Base-by-base conservation (phyloP, 805 yeast species). In the Kazachstania kunashirensis region DNA sequence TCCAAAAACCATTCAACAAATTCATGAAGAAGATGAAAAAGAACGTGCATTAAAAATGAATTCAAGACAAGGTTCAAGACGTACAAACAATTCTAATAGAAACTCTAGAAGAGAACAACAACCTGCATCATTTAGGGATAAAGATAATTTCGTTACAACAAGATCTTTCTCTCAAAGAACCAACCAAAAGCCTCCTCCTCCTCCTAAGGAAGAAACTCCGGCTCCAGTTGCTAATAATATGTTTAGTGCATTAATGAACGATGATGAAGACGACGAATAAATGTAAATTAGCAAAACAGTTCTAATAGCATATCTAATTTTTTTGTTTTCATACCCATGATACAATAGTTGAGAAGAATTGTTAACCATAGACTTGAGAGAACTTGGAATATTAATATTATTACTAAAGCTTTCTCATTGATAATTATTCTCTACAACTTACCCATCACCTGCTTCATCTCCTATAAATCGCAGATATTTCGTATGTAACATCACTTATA, bases 1-100 rank as follows among this genome's bases (percentile, higher is more conserved):
- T 34, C 97, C 97, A 56, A 88, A 86, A 71, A 88, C 96, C 13
- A 79, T 92, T 50, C 70, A 77, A 38, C 86, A 88, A 62, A 84
- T 92, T 52, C 96, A 89, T 59, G 78, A 75, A 44, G 96, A 85
- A 52, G 95, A 86, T 48, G 70, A 73, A 54, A 65, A 71, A 60
- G 73, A 81, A 47, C 66, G 68, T 47, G 61, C 65, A 40, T 66
- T 70, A 53, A 67, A 69, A 62, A 19, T 19, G 23, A 61, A 48
- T 31, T 55, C 61, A 2, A 55, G 59, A 44, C 53, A 60, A 29
- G 62, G 57, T 37, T 67, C 67, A 24, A 66, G 70, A 55, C 65
- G 68, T 45, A 56, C 53, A 38, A 58, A 58, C 38, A 52, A 38
- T 29, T 45, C 49, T 9, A 38, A 32, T 36, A 42, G 37, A 15